Base-by-base conservation (phyloP, 345 rosid genomes). In the Arabis hirsuta region DNA sequence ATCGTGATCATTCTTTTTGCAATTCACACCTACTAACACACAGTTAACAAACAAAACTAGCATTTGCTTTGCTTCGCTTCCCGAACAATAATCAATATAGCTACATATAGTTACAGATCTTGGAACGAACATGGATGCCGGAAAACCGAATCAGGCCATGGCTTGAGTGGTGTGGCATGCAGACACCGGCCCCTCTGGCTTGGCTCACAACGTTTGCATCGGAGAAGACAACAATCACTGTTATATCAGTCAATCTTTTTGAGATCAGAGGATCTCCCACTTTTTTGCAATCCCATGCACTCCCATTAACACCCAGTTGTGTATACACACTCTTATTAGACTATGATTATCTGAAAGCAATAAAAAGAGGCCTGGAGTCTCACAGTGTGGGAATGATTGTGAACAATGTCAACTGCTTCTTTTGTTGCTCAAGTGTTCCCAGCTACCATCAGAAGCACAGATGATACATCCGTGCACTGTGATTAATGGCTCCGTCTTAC, bases 31-130 rank as follows among this genome's bases (percentile, higher is more conserved):
- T 32, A 16, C 13, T 8, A 12, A 60, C 60, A 58, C 67, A 47
- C 9, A 7, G 31, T 59, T 69, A 57, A 57, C 44, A 42, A 42
- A 42, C 62, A 29, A 51, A 42, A 34, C 48, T 54, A 54, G 48
- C 64, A 12, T 24, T 53, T 62, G 36, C 34, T 38, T 63, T 51
- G 16, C 26, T 36, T 38, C 26, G 5, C 45, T 29, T 29, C 22
- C 59, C 41, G 39, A 2, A 5, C 31, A 11, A 56, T 16, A 5
- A 20, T 31, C 45, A 43, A 12, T 44, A 24, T 26, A 44, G 45
- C 45, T 42, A 54, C 42, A 43, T 14, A 1, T 20, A 65, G 14
- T 26, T 54, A 41, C 16, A 4, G n/a, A 50, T 1, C 12, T 36
- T 52, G 41, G 10, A 32, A 12, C 19, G 29, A 63, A 19, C 9